Conservation (phyloP, 768 basidiomycete species). For the Amyloporia xantha region DNA sequence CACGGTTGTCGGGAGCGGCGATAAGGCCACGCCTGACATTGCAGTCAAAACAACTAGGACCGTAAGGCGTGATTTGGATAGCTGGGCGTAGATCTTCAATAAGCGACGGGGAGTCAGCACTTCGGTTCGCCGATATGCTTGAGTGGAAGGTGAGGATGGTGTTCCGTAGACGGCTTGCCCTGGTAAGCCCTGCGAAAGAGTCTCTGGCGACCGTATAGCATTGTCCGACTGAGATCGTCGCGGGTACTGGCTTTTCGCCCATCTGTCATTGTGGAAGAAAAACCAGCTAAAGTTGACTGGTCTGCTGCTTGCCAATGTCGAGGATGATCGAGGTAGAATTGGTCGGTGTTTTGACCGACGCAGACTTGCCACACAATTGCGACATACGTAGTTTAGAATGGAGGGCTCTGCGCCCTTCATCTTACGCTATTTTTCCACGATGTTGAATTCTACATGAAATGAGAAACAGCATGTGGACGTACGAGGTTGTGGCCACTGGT, state of each 20-base stretch:
- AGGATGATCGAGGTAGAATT: slow-evolving; percentile 8
- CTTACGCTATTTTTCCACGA: neutral
- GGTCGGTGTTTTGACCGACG: slow-evolving; percentile 4
- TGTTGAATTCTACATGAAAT: too few relatives aligned
- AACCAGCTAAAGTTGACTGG: slow-evolving; percentile 41
- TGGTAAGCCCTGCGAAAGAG: slow-evolving; percentile 4
- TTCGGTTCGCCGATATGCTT: slow-evolving; percentile 19
- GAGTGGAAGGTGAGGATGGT: slow-evolving; percentile 11
- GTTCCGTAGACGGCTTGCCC: slow-evolving; percentile 11
- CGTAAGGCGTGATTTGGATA: slow-evolving; percentile 82
- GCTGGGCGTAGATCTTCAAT: slow-evolving; percentile 64
- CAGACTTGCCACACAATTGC: slow-evolving; percentile 8
- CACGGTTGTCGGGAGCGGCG: slow-evolving; percentile 77
- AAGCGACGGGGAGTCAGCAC: slow-evolving; percentile 45
- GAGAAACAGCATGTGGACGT: too few relatives aligned
- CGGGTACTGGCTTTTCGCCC: slow-evolving; percentile 26
- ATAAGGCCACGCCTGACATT: slow-evolving; percentile 89
- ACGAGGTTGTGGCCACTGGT: too few relatives aligned
- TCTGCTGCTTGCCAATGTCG: slow-evolving; percentile 12
- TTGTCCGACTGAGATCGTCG: neutral
- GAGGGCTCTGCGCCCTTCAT: neutral
- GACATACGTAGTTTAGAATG: slow-evolving; percentile 3
- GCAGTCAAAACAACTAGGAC: slow-evolving; percentile 82
- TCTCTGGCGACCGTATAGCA: slow-evolving; percentile 5
- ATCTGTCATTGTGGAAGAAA: slow-evolving; percentile 58